Percentiles rank a stretch among this genome's conserved stretches.
Conservation (phyloP, 1,284 basidiomycete genomes). For the Naganishia sp. region DNA sequence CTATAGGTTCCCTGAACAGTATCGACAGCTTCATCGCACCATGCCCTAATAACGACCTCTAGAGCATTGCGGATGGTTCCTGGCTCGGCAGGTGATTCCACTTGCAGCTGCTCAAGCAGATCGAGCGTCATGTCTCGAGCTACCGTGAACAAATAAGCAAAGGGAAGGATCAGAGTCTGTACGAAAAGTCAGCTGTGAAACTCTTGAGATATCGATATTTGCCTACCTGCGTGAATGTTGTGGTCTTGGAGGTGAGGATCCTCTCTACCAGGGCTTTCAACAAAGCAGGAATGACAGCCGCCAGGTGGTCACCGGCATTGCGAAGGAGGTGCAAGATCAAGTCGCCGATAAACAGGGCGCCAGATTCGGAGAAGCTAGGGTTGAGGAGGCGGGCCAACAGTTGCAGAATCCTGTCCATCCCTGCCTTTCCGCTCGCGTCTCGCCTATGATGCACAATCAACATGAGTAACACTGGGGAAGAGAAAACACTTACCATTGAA, state of each 20-base stretch:
- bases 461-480: background rate
- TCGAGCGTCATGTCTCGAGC: constrained; percentile 74
- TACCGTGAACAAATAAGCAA: constrained; percentile 86
- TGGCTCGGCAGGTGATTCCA: constrained; percentile 53
- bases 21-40: constrained; percentile 87
- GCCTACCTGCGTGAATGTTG: constrained; percentile 79
- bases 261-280: constrained; percentile 78
- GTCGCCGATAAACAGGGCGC: constrained; percentile 88
- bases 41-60: constrained; percentile 78
- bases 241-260: constrained; percentile 79
- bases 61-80: constrained; percentile 59
- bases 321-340: constrained; percentile 89
- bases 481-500: constrained; percentile 14
- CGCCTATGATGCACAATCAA: constrained; percentile 45
- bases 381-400: constrained; percentile 75
- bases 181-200: background rate
- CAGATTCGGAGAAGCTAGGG: constrained; percentile 66
- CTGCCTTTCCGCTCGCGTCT: constrained; percentile 66
- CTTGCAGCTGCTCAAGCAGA: constrained; percentile 66
- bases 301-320: constrained; percentile 67
- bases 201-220: background rate
- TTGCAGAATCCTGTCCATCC: constrained; percentile 70
- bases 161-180: constrained; percentile 83
- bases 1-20: constrained; percentile 95
- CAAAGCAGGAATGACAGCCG: constrained; percentile 74